Base-by-base conservation (phyloP, 768 basidiomycete species). In the Tylopilus subfusipes region DNA sequence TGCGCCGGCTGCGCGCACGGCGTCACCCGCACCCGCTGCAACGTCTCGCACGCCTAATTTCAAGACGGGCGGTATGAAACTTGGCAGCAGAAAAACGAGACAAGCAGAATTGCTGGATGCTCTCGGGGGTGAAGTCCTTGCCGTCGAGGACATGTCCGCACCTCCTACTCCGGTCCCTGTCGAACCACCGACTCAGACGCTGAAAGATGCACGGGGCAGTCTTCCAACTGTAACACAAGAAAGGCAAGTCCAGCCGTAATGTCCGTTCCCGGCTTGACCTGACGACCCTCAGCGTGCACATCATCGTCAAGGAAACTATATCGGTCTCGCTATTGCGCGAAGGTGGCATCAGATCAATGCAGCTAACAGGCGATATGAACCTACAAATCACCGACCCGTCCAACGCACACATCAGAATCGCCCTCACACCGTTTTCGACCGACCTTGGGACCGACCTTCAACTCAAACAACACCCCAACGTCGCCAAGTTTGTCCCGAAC, bases 381-480 rank as follows among this genome's bases (percentile, higher is more conserved):
- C 80, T 98, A 31, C 83, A 85, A 48, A 88, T 98, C 56, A 74
- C 88, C 14, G 93, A 95, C 55, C 72, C 90, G 0, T 76, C 82
- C n/a, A 72, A 82, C 21, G 80, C 89, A 4, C 85, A 88, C 56
- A 72, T 97, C 66, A 82, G 82, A 46, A 76, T 98, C 52, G 73
- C 76, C 16, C 81, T 98, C 22, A 72, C 79, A 1, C 72, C 82
- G 0, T 72, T 82, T 18, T 71, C 81, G 14, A 74, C 76, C 12
- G 81, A 84, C 57, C 81, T 86, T 53, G 84, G 79, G 52, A 81
- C 80, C 47, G 85, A 81, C 36, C 73, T 98, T 40, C 93, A 96
- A 70, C 97, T 96, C 81, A 98, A 98, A 73, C 93, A 97, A 62
- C 97, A 98, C 64, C 96, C 96, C 8, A 88, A 97, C 55, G 90